Evolutionary conservation across 768 basidiomycete species (phyloP).

Genomic region (Pleurotus salmoneostramineus): DNA sequence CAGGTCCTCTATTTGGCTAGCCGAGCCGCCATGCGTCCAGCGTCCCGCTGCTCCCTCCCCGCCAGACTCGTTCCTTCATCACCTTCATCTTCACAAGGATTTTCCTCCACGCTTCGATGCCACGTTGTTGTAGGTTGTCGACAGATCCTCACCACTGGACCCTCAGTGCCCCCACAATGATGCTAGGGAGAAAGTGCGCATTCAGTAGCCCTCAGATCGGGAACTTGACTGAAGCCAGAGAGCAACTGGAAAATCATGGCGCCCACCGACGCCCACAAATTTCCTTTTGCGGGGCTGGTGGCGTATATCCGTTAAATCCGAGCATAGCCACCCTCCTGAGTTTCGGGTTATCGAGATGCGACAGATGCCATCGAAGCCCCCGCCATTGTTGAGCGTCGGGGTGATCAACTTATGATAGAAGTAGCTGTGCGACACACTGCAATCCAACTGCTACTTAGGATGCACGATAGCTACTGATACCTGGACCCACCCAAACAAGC

Average conservation of each 20-base stretch:
- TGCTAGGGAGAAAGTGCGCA: constrained; percentile 1
- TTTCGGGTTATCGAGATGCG: no score
- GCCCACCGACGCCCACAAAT: not conserved
- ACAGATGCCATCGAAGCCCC: no score
- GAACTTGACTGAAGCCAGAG: not conserved
- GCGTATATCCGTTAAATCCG: not conserved
- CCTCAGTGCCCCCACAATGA: constrained; percentile 7
- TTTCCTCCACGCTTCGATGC: not conserved
- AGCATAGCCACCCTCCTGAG: not conserved
- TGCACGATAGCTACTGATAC: no score
- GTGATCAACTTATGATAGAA: no score
- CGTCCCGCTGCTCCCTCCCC: not conserved
- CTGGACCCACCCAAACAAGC: no score
- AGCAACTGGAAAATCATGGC: not conserved
- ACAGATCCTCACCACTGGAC: not conserved
- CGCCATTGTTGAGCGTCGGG: no score
- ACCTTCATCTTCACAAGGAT: not conserved
- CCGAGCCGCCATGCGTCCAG: not conserved
- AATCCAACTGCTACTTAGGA: no score
- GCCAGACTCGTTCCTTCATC: not conserved
- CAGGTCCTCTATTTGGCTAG: constrained; percentile 1
- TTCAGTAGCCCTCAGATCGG: not conserved
- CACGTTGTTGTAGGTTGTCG: not conserved
- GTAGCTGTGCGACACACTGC: no score
- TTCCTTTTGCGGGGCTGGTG: constrained; percentile 1